These are phyloP conservation scores for Paratinospora sagittata DNA, from an alignment of 164 flowering plant species.

Conservation along the genomic window DNA sequence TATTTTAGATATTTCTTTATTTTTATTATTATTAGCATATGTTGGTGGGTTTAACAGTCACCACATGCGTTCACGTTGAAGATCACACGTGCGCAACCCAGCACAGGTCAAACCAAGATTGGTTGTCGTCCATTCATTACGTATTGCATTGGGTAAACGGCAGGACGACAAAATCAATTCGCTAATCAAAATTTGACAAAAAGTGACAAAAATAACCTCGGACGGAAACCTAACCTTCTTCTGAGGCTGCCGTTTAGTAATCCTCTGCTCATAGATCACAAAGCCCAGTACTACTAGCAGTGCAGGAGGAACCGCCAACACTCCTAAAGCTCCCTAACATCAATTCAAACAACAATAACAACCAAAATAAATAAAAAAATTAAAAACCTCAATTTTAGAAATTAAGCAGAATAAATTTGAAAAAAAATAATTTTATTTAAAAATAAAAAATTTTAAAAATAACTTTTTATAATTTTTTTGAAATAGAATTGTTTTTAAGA, in stretches of 20 bases:
- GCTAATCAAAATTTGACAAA: background rate
- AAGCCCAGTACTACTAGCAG: slow-evolving; percentile 44
- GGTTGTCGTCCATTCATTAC: background rate
- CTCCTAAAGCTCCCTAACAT: slow-evolving; percentile 50
- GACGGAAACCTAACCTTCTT: slow-evolving; percentile 29
- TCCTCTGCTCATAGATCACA: slow-evolving; percentile 41
- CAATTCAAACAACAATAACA: background rate
- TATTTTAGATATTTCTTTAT: too few species aligned
- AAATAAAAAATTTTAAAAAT: too few species aligned
- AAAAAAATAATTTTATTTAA: too few species aligned
- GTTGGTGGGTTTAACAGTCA: too few species aligned
- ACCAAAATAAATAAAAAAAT: background rate
- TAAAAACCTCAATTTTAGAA: too few species aligned
- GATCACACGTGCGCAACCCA: background rate
- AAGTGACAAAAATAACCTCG: background rate
- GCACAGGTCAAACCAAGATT: slow-evolving; percentile 30
- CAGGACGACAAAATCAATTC: background rate
- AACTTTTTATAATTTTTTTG: too few species aligned
- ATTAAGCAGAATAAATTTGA: too few species aligned
- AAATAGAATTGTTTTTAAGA: too few species aligned
- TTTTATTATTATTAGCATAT: too few species aligned
- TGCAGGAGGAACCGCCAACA: slow-evolving; percentile 49
- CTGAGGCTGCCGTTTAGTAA: slow-evolving; percentile 17
- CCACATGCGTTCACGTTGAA: too few species aligned
- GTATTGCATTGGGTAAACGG: background rate